Evolutionary conservation across 495 filamentous ascomycete genomes (phyloP).

Genomic region (Penicillium parvum): DNA sequence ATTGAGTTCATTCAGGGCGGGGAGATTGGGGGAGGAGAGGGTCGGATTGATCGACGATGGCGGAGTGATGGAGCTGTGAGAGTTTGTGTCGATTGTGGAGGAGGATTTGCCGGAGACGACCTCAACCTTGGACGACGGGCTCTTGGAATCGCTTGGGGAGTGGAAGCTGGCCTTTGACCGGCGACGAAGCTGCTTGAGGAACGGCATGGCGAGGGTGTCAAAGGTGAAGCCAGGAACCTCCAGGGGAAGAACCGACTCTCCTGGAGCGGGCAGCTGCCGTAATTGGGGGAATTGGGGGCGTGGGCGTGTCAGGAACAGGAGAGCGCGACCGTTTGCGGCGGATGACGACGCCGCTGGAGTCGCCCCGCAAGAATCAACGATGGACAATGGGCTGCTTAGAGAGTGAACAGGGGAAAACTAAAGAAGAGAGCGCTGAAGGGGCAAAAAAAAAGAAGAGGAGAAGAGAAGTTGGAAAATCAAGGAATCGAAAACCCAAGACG

Average conservation of each 20-base stretch:
- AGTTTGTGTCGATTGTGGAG: conserved; percentile 58
- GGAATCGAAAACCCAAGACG: too few relatives aligned
- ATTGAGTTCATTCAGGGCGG: conserved; percentile 46
- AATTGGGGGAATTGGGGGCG: conserved; percentile 2
- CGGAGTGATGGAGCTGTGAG: conserved; percentile 53
- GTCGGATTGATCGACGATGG: conserved; percentile 56
- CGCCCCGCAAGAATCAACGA: conserved; percentile 22
- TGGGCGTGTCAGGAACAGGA: conserved; percentile 18
- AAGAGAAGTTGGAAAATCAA: conserved; percentile 6
- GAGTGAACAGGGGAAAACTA: not conserved
- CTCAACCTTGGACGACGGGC: conserved; percentile 48
- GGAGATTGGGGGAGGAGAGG: conserved; percentile 49
- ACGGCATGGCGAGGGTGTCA: conserved; percentile 44
- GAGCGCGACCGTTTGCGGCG: conserved; percentile 41
- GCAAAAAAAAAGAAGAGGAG: not conserved
- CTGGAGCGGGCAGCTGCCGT: conserved; percentile 13
- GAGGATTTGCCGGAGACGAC: conserved; percentile 55
- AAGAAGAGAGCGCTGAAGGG: not conserved
- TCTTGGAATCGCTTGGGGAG: conserved; percentile 48
- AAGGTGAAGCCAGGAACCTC: conserved; percentile 9
- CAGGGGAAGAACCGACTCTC: conserved; percentile 7
- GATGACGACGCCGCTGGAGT: conserved; percentile 24
- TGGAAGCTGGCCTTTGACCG: conserved; percentile 65
- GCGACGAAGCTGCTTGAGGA: conserved; percentile 74
- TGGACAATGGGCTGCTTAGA: too few relatives aligned